Conservation (phyloP, 129 eudicot species). For the Chrysanthemum makinoi region DNA sequence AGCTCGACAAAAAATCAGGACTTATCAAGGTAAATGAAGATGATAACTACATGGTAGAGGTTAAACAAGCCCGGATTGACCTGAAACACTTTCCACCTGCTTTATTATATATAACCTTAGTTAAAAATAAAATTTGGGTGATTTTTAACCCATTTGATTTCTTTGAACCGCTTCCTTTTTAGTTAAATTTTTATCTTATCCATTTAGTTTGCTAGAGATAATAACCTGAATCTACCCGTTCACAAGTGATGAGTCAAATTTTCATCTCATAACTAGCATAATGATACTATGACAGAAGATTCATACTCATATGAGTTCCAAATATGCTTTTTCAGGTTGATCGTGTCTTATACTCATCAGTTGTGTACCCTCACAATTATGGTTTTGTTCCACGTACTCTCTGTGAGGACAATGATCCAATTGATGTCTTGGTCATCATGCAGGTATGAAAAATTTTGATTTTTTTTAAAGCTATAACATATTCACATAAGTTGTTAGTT, state of each 20-base stretch:
- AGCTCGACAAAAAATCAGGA: constrained; percentile 91
- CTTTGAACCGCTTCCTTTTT: too few relatives aligned
- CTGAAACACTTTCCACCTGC: too few relatives aligned
- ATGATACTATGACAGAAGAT: constrained; percentile 3
- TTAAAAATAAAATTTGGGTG: too few relatives aligned
- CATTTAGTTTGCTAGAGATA: too few relatives aligned
- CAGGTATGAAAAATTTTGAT: constrained; percentile 49
- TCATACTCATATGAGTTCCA: constrained; percentile 7
- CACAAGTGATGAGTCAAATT: too few relatives aligned
- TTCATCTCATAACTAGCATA: constrained; percentile 5
- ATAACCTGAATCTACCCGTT: too few relatives aligned
- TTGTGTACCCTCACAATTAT: constrained; percentile 93
- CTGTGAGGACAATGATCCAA: constrained; percentile 90
- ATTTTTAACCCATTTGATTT: too few relatives aligned
- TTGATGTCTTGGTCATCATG: constrained; percentile 93
- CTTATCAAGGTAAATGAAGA: constrained; percentile 67
- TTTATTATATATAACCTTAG: too few relatives aligned
- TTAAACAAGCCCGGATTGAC: too few relatives aligned
- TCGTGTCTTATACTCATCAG: constrained; percentile 91
- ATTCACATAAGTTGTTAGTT: too few relatives aligned
- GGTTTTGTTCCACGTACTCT: constrained; percentile 94
- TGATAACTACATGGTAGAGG: background rate
- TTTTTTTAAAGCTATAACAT: background rate
- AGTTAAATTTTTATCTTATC: too few relatives aligned
- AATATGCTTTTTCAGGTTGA: constrained; percentile 61